Evolutionary conservation across 163 green algal genomes (phyloP), one percentile per base, ranked within the genome.

Genomic region (Chloroidium sp.): DNA sequence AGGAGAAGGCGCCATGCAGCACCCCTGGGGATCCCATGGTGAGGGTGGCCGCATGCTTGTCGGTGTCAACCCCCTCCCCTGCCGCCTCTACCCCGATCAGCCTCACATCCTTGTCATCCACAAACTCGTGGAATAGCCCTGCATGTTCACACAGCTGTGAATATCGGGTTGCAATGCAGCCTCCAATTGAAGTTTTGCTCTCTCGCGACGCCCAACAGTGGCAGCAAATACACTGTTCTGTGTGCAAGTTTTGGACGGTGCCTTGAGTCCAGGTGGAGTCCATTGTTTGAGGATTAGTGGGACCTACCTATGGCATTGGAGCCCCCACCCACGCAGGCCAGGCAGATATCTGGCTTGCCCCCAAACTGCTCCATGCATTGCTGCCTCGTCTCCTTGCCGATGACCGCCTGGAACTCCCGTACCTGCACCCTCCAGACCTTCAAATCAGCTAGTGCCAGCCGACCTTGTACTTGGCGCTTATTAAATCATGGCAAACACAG

Each of bases 31-130:
- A 89, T 76, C 96, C 93, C 86, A 88, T 94, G 77, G 96, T 99
- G 68, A 99, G 87, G 61, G 96, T 99, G 62, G 96, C 96, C 6
- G 96, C 96, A 88, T 99, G 96, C 90, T 98, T 98, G 85, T 86
- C 83, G 57, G 95, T 98, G 84, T 95, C 84, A 0, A 99, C 85
- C 78, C 96, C 96, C 77, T 97, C 87, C 14, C 92, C 96, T 61
- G 88, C 87, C 13, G 81, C 81, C 81, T 85, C 77, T 10, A 85
- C 74, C 14, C 81, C 82, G 78, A 99, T 92, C 8, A 99, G 87
- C n/a, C 95, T 88, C 62, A 99, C 90, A 76, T 89, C 79, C 62
- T 91, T 85, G 58, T 99, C 95, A 69, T 98, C 90, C 64, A 99
- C 90, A 81, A 92, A 92, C 67, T 92, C 67, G 85, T 98, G 84